phyloP scores from a whole-genome alignment of 2,329 filamentous ascomycete species.

The Aspergillus pseudoterreus region DNA sequence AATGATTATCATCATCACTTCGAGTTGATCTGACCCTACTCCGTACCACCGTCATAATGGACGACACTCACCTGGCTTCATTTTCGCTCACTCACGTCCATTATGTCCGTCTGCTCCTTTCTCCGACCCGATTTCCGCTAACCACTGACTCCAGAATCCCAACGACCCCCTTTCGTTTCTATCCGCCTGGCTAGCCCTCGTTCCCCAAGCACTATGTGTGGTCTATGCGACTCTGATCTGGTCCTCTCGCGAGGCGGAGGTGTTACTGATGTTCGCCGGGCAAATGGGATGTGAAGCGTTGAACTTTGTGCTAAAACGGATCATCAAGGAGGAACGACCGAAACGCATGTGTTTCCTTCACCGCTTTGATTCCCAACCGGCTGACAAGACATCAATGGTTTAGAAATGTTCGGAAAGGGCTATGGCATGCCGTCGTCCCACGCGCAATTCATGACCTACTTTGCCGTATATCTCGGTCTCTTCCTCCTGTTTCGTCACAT shows the following conservation, averaged over 20 bases:
- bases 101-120: constrained; percentile 64
- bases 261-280: constrained; percentile 83
- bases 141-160: constrained; percentile 64
- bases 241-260: constrained; percentile 85
- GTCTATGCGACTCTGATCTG: constrained; percentile 87
- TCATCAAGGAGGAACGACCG: constrained; percentile 89
- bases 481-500: constrained; percentile 81
- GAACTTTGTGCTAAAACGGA: constrained; percentile 84
- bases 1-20: background rate
- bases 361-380: too few species aligned
- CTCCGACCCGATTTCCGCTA: background rate
- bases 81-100: constrained; percentile 93
- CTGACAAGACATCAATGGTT: background rate
- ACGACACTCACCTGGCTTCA: constrained; percentile 66
- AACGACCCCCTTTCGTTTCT: constrained; percentile 77
- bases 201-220: constrained; percentile 87
- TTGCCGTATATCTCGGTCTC: constrained; percentile 75
- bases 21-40: background rate
- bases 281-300: constrained; percentile 88
- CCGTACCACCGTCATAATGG: constrained; percentile 16
- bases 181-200: constrained; percentile 89
- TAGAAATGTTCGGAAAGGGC: constrained; percentile 76
- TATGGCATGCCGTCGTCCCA: constrained; percentile 98
- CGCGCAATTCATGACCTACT: constrained; percentile 91
- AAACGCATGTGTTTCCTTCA: constrained; percentile 53